These are phyloP conservation scores for Fusarium annulatum DNA, from an alignment of 2,329 filamentous ascomycete genomes.

Conservation along the genomic window DNA sequence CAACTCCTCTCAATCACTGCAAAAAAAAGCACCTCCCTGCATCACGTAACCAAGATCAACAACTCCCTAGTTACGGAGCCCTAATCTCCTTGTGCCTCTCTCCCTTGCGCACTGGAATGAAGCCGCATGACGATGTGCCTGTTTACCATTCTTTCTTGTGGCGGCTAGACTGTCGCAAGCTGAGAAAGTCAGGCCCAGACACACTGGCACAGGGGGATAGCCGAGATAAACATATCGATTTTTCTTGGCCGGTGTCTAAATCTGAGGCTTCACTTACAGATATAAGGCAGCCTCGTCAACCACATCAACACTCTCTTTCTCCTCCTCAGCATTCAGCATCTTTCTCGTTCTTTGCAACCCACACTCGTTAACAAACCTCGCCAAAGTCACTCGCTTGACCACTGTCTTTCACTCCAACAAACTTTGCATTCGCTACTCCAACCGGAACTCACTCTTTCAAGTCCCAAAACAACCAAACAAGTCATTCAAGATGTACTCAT, in stretches of 20 bases:
- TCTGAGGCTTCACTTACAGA: constrained; percentile 18
- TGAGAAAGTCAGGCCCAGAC: background rate
- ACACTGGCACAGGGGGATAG: background rate
- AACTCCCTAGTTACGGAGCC: constrained; percentile 30
- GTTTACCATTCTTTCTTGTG: constrained; percentile 32
- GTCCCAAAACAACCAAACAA: constrained; percentile 17
- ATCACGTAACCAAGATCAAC: background rate
- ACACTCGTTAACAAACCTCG: constrained; percentile 36
- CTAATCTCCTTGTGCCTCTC: constrained; percentile 24
- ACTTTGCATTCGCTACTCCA: constrained; percentile 7
- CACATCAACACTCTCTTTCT: background rate
- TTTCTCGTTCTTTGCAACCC: constrained; percentile 17
- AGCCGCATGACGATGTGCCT: constrained; percentile 13
- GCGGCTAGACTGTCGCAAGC: constrained; percentile 24
- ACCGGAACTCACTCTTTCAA: constrained; percentile 15
- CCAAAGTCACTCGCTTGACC: constrained; percentile 44
- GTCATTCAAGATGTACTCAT: constrained; percentile 43
- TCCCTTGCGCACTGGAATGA: constrained; percentile 38
- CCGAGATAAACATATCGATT: constrained; percentile 1
- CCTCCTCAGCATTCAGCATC: constrained; percentile 19
- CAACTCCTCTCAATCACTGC: background rate
- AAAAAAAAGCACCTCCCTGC: constrained; percentile 11
- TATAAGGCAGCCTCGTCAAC: constrained; percentile 39
- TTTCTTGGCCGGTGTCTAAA: background rate
- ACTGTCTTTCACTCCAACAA: constrained; percentile 19